Percentiles rank a stretch among this genome's conserved stretches.
Evolutionary conservation across 108 stramenopile species (phyloP).

Genomic region (Poteriospumella lacustris): DNA sequence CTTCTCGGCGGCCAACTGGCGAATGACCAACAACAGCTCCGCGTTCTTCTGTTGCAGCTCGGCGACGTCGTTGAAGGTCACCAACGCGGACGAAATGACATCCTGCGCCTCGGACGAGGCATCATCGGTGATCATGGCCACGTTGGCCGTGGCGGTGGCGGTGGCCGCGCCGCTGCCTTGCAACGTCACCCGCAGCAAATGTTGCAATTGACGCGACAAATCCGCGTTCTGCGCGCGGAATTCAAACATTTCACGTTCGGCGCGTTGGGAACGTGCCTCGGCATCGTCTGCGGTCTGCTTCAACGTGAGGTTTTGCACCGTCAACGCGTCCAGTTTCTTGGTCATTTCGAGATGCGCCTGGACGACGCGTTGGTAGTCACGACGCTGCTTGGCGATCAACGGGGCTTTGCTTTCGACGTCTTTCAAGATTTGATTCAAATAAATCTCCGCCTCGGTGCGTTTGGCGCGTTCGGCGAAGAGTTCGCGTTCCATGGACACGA

Average conservation of each 20-base stretch:
- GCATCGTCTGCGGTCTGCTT: too few species aligned
- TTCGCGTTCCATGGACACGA: constrained; percentile 13
- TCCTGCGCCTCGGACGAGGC: background rate
- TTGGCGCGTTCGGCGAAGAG: background rate
- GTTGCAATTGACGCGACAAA: constrained; percentile 12
- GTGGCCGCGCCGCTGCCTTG: too few species aligned
- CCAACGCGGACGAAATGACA: constrained; percentile 2
- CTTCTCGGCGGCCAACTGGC: constrained; percentile 9
- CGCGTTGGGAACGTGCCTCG: too few species aligned
- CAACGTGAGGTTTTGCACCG: background rate
- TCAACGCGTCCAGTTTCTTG: background rate
- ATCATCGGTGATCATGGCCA: background rate
- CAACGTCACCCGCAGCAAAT: background rate
- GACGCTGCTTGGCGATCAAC: constrained; percentile 4
- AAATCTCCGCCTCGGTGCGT: background rate
- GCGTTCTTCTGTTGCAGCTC: constrained; percentile 33
- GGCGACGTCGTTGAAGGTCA: constrained; percentile 29
- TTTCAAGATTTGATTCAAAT: constrained; percentile 13
- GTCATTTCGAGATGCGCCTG: constrained; percentile 3
- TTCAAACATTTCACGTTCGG: too few species aligned
- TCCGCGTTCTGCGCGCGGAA: background rate
- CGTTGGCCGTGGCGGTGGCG: background rate
- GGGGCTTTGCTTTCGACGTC: constrained; percentile 29
- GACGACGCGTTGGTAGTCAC: constrained; percentile 10
- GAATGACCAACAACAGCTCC: constrained; percentile 28